phyloP scores from a whole-genome alignment of 331 rosid genomes.

The Spiraea crenata region DNA sequence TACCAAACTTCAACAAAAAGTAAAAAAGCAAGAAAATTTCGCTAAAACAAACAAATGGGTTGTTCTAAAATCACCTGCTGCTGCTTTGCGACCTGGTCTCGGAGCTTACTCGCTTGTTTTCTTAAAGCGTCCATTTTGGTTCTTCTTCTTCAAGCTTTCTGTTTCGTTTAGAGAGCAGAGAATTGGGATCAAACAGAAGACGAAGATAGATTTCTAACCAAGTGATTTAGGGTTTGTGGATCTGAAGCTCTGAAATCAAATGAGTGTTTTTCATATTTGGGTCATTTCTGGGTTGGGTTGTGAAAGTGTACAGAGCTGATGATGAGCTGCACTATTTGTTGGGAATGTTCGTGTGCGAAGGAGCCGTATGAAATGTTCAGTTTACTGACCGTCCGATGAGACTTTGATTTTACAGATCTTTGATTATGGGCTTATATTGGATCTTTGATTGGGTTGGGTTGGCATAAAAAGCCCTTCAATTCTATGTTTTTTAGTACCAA shows the following conservation, averaged over 20 bases:
- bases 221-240: slow-evolving; percentile 10
- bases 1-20: neutral
- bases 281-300: neutral
- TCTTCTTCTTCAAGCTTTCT: neutral
- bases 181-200: slow-evolving; percentile 1
- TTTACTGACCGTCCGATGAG: neutral
- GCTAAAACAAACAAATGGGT: neutral
- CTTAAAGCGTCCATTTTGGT: slow-evolving; percentile 74
- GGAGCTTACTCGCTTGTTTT: slow-evolving; percentile 84
- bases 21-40: neutral
- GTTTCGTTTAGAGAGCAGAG: neutral
- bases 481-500: too few species aligned
- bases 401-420: neutral
- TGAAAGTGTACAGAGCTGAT: neutral
- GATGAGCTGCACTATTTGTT: neutral
- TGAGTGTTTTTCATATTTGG: neutral
- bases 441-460: neutral
- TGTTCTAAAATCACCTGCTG: slow-evolving; percentile 51
- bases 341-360: neutral
- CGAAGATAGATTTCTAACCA: neutral
- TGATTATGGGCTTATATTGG: neutral
- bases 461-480: neutral
- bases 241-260: slow-evolving; percentile 14
- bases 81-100: slow-evolving; percentile 91
- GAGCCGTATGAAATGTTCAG: slow-evolving; percentile 1